Evolutionary conservation across 371 early-diverging fungal genomes (phyloP), one percentile per base, ranked within the genome.

Genomic region (Lichtheimia ramosa): DNA sequence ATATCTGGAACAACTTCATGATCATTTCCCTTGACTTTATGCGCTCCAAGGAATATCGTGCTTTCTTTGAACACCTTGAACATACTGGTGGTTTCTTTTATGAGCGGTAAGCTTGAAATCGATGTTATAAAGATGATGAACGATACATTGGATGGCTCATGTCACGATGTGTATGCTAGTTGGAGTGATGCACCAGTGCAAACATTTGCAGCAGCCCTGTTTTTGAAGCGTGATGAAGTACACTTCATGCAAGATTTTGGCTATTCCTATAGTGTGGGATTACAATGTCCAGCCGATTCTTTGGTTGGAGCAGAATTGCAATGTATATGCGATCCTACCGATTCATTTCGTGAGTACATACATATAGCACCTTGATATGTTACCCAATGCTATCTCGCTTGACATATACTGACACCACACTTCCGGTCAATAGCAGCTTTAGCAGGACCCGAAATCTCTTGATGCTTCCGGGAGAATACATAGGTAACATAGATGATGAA

Each of bases 11-110:
- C 46, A 74, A 72, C 43, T 77, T 67, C 23, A 62, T 69, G 67
- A 69, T 78, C 21, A 56, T 61, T 7, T 73, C 73, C 0, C 55
- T 75, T 12, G 56, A 62, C 3, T 78, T 73, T 49, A 23, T 75
- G 39, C 61, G 69, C 55, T 70, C 73, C 3, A 53, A 82, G 16
- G 81, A 79, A 14, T 97, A 96, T 68, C 72, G 66, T 46, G 73
- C 80, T 20, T 93, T 86, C 62, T 96, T 97, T 62, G 71, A 89
- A 18, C 79, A 77, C 48, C 71, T 97, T 39, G 97, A 97, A 67
- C 57, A 66, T 27, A 61, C 83, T 4, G 94, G 94, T 3, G 95
- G 89, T 0, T 98, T 98, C 69, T 97, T 91, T 67, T 96, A 96
- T 73, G 97, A 98, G 65, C 80, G 92, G 74, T 81, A 62, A 65